A percentile compares a stretch with the other conserved stretches of the same genome.
Conservation (phyloP, 2,329 filamentous ascomycete genomes). For the Phaeosphaeria sp. region DNA sequence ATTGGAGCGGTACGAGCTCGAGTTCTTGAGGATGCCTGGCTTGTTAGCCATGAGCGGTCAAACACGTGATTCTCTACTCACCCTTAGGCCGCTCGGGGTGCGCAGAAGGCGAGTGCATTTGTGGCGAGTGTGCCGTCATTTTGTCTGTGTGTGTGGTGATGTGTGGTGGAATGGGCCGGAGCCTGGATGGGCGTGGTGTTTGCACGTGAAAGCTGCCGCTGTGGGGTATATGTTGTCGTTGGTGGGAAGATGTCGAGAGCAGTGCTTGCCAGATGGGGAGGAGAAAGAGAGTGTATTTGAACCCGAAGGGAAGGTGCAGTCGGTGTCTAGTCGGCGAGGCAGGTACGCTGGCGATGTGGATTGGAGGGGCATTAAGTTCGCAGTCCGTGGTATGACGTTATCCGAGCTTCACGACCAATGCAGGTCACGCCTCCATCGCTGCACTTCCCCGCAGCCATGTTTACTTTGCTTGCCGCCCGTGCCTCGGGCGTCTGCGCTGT, state of each 20-base stretch:
- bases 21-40: conserved; percentile 93
- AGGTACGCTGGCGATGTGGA: neutral
- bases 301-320: neutral
- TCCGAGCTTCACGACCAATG: neutral
- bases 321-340: neutral
- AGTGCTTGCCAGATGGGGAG: neutral
- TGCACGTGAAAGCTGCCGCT: conserved; percentile 21
- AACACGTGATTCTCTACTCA: conserved; percentile 24
- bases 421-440: neutral
- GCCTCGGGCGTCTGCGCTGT: neutral
- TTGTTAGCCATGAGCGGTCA: conserved; percentile 16
- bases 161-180: conserved; percentile 2
- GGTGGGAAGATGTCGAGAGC: neutral
- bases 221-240: conserved; percentile 3
- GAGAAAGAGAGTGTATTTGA: neutral
- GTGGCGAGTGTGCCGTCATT: conserved; percentile 46
- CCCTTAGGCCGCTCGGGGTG: conserved; percentile 55
- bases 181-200: neutral
- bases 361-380: neutral
- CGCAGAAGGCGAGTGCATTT: conserved; percentile 43
- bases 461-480: conserved; percentile 3
- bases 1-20: conserved; percentile 66
- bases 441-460: conserved; percentile 1
- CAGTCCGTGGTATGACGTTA: neutral
- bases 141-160: conserved; percentile 14